phyloP scores from a whole-genome alignment of 345 rosid genomes.

The Litchi chinensis region DNA sequence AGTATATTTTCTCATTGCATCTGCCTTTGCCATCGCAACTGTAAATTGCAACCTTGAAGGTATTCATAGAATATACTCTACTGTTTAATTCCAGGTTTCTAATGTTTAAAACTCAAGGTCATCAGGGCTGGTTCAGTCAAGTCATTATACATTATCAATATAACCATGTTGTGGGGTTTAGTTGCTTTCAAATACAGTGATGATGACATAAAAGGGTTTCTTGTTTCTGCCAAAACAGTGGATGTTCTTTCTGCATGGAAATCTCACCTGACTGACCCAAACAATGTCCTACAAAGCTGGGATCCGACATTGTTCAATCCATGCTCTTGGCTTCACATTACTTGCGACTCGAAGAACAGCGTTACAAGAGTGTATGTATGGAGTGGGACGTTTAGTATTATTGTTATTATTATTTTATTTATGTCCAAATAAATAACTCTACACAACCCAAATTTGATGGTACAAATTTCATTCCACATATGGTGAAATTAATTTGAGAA shows the following conservation, averaged over 20 bases:
- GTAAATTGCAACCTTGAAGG: slow-evolving; percentile 35
- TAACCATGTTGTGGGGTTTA: too few relatives aligned
- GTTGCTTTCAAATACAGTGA: too few relatives aligned
- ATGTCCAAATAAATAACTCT: too few relatives aligned
- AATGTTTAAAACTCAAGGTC: background rate
- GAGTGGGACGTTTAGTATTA: background rate
- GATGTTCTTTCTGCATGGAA: slow-evolving; percentile 41
- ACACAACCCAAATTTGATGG: background rate
- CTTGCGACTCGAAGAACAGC: slow-evolving; percentile 31
- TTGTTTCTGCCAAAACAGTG: slow-evolving; percentile 21
- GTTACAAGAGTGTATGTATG: slow-evolving; percentile 39
- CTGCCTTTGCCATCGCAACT: slow-evolving; percentile 10
- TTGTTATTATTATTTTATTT: too few relatives aligned
- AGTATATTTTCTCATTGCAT: slow-evolving; percentile 2
- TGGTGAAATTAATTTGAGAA: background rate
- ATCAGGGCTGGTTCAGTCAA: background rate
- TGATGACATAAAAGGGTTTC: background rate
- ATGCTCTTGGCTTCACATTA: slow-evolving; percentile 50
- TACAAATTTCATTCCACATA: background rate
- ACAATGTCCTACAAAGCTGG: slow-evolving; percentile 45
- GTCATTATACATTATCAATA: background rate
- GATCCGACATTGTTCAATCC: slow-evolving; percentile 46
- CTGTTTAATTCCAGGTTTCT: background rate
- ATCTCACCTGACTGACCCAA: slow-evolving; percentile 32
- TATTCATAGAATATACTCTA: background rate